Percentiles rank a stretch among this genome's conserved stretches.
These are phyloP conservation scores for Chaetomiaceae sp. DNA, from an alignment of 2,329 filamentous ascomycete species.

Conservation along the genomic window DNA sequence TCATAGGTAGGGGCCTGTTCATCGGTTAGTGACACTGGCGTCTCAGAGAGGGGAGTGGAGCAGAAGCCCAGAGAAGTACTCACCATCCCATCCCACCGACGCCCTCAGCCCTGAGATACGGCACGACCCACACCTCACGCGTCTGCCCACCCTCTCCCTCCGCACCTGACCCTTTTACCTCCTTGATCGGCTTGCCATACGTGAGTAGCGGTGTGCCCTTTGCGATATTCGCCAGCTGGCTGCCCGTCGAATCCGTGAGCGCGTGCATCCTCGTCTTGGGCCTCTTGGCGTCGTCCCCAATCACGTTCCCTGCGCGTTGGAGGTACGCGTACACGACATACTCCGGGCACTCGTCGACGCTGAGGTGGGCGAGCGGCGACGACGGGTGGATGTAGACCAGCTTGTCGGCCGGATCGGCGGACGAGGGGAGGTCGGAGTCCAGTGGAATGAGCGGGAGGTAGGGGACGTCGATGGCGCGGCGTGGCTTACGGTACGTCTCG, in stretches of 20 bases:
- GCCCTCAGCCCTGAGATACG: conserved; percentile 65
- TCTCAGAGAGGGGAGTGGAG: neutral
- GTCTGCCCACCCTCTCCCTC: conserved; percentile 27
- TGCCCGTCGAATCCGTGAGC: conserved; percentile 69
- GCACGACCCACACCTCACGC: conserved; percentile 78
- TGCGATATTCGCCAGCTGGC: conserved; percentile 70
- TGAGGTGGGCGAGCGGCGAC: conserved; percentile 67
- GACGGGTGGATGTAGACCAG: conserved; percentile 84
- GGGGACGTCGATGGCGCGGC: conserved; percentile 83
- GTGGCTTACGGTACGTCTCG: conserved; percentile 61
- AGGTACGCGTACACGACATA: conserved; percentile 86
- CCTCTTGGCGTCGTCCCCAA: conserved; percentile 44
- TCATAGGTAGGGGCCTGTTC: conserved; percentile 64
- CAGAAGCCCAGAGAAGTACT: neutral
- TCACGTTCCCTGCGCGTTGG: conserved; percentile 52
- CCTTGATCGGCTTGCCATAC: conserved; percentile 88
- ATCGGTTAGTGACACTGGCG: neutral
- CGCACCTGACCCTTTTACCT: conserved; percentile 48
- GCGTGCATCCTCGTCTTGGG: conserved; percentile 82
- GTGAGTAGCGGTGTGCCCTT: conserved; percentile 77
- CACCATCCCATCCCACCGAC: conserved; percentile 62
- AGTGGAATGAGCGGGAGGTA: conserved; percentile 80
- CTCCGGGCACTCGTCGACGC: conserved; percentile 68
- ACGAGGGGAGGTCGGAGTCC: conserved; percentile 34
- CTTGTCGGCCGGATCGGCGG: conserved; percentile 44